phyloP scores from a whole-genome alignment of 257 asterid species.

The Gardenia jasminoides region DNA sequence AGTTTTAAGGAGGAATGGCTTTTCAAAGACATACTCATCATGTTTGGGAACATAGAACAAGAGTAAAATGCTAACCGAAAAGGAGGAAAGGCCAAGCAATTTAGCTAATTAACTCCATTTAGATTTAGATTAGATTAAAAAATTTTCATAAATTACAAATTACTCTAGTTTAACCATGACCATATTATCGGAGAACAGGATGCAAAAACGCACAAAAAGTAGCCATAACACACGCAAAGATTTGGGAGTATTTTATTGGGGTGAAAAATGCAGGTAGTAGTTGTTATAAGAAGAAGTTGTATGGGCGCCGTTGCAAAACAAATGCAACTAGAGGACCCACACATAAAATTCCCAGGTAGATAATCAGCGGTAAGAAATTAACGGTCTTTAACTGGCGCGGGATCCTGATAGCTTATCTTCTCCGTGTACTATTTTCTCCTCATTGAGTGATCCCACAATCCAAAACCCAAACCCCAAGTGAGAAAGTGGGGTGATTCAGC shows the following conservation, averaged over 20 bases:
- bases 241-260: no score
- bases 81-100: no score
- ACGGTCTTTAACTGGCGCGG: constrained; percentile 27
- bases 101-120: no score
- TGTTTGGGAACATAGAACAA: not conserved
- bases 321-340: not conserved
- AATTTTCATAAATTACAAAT: no score
- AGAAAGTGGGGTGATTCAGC: not conserved
- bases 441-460: not conserved
- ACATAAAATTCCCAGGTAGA: not conserved
- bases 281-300: no score
- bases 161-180: not conserved
- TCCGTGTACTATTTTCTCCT: not conserved
- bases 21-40: not conserved
- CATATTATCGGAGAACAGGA: no score
- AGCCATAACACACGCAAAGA: no score
- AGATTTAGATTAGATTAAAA: no score
- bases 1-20: no score
- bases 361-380: constrained; percentile 10
- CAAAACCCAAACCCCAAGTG: not conserved
- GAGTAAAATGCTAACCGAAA: not conserved
- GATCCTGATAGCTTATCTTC: constrained; percentile 20
- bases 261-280: no score
- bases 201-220: not conserved
- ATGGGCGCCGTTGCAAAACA: not conserved